These are phyloP conservation scores for Santalum album DNA, from an alignment of 164 flowering plant species.

Conservation along the genomic window DNA sequence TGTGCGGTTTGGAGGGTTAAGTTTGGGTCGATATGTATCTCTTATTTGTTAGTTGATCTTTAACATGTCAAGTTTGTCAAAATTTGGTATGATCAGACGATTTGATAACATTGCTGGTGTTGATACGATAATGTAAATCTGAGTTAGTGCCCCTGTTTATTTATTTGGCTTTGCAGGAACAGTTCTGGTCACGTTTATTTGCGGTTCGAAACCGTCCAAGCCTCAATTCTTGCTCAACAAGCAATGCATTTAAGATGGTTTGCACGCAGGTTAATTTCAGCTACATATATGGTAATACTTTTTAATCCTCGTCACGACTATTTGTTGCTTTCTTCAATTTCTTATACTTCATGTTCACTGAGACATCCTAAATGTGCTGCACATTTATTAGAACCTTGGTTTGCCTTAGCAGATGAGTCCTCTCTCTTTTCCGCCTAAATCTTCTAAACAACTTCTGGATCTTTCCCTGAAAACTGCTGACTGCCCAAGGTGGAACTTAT, in stretches of 20 bases:
- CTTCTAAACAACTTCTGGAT: background rate
- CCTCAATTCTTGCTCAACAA: slow-evolving; percentile 55
- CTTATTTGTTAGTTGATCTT: too few species aligned
- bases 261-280: slow-evolving; percentile 71
- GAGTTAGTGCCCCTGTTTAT: background rate
- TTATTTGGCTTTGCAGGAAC: slow-evolving; percentile 32
- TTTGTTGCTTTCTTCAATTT: background rate
- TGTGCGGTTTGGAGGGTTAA: too few species aligned
- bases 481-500: too few species aligned
- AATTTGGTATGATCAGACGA: too few species aligned
- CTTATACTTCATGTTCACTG: too few species aligned
- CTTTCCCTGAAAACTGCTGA: too few species aligned
- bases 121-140: too few species aligned
- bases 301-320: background rate
- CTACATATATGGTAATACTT: slow-evolving; percentile 65
- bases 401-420: background rate
- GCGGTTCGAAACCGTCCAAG: slow-evolving; percentile 65
- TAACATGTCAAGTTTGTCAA: too few species aligned
- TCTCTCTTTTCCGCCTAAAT: background rate
- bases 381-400: background rate
- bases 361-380: too few species aligned
- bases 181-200: slow-evolving; percentile 80
- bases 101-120: background rate
- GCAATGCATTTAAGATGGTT: slow-evolving; percentile 90
- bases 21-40: too few species aligned